Evolutionary conservation across 768 basidiomycete species (phyloP), one percentile per base, ranked within the genome.

Genomic region (Gymnopilus junonius): DNA sequence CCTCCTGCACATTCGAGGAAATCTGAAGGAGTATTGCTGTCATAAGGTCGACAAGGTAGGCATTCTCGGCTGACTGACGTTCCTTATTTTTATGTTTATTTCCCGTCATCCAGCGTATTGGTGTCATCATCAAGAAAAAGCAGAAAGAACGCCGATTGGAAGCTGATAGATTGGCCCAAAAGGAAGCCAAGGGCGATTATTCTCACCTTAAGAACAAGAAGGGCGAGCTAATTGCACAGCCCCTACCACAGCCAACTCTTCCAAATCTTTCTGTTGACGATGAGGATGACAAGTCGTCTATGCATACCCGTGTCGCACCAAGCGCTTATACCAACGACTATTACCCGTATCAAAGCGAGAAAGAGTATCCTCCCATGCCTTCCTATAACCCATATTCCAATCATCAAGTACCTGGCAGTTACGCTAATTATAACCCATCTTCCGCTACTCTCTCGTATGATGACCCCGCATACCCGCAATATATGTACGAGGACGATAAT

Each of bases 1-100:
- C 48, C 84, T 99, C 27, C 91, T 91, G 73, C 94, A 97, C 71
- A 99, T 99, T 68, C 93, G 92, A 73, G 97, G 97, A 20, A 99
- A 99, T 76, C 79, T 99, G 56, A 99, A 99, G 90, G 97, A 99
- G 83, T 98, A 97, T 78, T 94, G 93, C 76, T 98, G 96, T 74
- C 94, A 99, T 82, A 97, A 98, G 77, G 94, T 98, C 54, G 97
- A 99, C 81, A 98, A 98, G 87, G 93, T 94, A 72, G 59, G 70
- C n/a, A 11, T 11, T 55, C 39, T 10, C 14, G 8, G n/a, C 14
- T 32, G 8, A 11, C 14, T 32, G 37, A 40, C 32, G 31, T 46
- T 25, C 8, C 7, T 23, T 40, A 11, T 4, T 8, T 3, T 29
- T 20, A n/a, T n/a, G 20, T 20, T 46, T 5, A 55, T 27, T 37